phyloP scores from a whole-genome alignment of 2,329 filamentous ascomycete genomes.

The Alternaria conjuncta region DNA sequence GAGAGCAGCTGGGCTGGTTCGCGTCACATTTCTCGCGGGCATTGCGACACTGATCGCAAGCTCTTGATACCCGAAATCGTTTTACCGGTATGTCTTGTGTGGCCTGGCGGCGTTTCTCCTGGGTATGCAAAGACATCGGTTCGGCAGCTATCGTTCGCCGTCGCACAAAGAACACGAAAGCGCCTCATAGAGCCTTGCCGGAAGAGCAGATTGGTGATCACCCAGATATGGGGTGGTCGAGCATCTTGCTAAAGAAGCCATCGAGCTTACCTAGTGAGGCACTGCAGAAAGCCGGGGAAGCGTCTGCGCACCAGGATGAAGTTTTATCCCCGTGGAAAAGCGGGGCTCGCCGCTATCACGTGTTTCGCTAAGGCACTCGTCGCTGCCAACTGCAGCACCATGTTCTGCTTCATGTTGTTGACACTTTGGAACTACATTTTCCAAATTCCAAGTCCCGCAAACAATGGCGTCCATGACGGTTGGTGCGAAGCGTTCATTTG shows the following conservation, averaged over 20 bases:
- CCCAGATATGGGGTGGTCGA: neutral
- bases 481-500: slow-evolving; percentile 39
- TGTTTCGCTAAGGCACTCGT: slow-evolving; percentile 7
- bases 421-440: slow-evolving; percentile 3
- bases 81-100: slow-evolving; percentile 43
- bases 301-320: slow-evolving; percentile 10
- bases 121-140: slow-evolving; percentile 25
- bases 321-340: slow-evolving; percentile 15
- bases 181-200: neutral
- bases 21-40: slow-evolving; percentile 77
- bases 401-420: slow-evolving; percentile 8
- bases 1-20: slow-evolving; percentile 68
- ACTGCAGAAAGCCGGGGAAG: slow-evolving; percentile 17
- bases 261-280: neutral
- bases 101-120: slow-evolving; percentile 27
- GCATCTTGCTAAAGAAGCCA: slow-evolving; percentile 10
- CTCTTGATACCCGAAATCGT: slow-evolving; percentile 69
- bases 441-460: neutral
- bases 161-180: neutral
- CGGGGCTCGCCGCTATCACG: slow-evolving; percentile 3
- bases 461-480: slow-evolving; percentile 35
- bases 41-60: slow-evolving; percentile 70
- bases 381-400: slow-evolving; percentile 4
- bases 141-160: neutral
- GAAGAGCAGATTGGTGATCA: neutral